These are phyloP conservation scores for Lepidium campestre DNA, from an alignment of 441 rosid species.

Conservation along the genomic window DNA sequence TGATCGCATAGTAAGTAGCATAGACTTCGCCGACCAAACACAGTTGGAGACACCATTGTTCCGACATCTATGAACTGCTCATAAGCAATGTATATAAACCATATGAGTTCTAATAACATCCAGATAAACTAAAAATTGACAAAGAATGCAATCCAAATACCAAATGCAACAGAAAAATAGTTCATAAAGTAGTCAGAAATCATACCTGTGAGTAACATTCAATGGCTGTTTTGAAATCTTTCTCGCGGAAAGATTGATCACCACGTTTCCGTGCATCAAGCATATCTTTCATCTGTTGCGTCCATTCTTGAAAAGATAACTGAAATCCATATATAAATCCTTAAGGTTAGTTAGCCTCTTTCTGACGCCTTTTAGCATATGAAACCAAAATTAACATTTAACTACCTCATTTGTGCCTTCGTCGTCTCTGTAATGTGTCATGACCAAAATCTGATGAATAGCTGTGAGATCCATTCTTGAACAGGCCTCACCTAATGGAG, in stretches of 20 bases:
- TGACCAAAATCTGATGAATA: constrained; percentile 76
- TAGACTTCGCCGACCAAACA: constrained; percentile 80
- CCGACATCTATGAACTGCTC: constrained; percentile 78
- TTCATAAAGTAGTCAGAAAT: neutral
- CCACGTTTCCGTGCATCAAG: constrained; percentile 88
- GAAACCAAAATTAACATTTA: neutral
- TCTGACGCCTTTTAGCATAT: neutral
- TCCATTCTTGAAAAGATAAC: constrained; percentile 98
- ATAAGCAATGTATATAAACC: neutral
- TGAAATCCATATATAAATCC: constrained; percentile 17
- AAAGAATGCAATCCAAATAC: neutral
- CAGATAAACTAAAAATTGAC: neutral
- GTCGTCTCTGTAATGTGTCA: constrained; percentile 79
- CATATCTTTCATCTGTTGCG: constrained; percentile 87
- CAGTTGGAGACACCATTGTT: constrained; percentile 91
- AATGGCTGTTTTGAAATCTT: constrained; percentile 66
- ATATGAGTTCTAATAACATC: neutral
- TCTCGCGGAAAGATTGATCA: constrained; percentile 75
- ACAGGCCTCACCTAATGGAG: constrained; percentile 87
- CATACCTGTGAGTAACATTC: constrained; percentile 88
- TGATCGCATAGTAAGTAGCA: constrained; percentile 83
- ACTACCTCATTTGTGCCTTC: constrained; percentile 86
- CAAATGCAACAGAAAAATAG: neutral
- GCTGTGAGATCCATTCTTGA: constrained; percentile 87
- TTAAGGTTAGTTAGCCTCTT: constrained; percentile 3